Evolutionary conservation across 225 moss, liverwort and hornwort species (phyloP).

Genomic region (Straminergon stramineum): DNA sequence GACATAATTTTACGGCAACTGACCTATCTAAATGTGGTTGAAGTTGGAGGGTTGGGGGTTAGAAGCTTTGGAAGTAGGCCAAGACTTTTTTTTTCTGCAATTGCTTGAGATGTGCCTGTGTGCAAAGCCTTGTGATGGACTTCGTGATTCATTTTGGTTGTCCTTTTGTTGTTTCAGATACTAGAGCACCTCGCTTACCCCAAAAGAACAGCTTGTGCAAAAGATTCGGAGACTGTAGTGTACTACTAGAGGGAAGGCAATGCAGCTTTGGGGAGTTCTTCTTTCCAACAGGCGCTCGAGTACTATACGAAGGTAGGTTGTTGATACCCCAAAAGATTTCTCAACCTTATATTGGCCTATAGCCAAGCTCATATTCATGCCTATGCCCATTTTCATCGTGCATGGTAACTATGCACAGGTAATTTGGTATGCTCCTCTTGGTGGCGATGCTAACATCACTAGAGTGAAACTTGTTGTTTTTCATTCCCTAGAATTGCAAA

Average conservation of each 20-base stretch:
- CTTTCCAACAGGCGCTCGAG: slow-evolving; percentile 40
- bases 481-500: too few relatives aligned
- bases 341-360: not conserved
- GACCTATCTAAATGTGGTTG: not conserved
- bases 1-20: not conserved
- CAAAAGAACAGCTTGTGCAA: slow-evolving; percentile 45
- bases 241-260: slow-evolving; percentile 66
- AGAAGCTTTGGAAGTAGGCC: not conserved
- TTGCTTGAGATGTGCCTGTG: not conserved
- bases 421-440: slow-evolving; percentile 41
- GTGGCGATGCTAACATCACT: slow-evolving; percentile 2
- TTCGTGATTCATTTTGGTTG: not conserved
- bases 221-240: slow-evolving; percentile 31
- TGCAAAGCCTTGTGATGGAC: not conserved
- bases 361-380: not conserved
- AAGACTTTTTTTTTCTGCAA: not conserved
- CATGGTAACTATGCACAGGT: slow-evolving; percentile 34
- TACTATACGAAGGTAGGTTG: slow-evolving; percentile 48
- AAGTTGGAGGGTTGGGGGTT: not conserved
- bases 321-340: not conserved
- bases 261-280: slow-evolving; percentile 33
- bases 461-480: too few relatives aligned
- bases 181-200: slow-evolving; percentile 54
- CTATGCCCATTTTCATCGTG: not conserved
- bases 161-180: slow-evolving; percentile 32